Evolutionary conservation across 176 grass and related monocot genomes (phyloP).

Genomic region (Oryza glumipatula): DNA sequence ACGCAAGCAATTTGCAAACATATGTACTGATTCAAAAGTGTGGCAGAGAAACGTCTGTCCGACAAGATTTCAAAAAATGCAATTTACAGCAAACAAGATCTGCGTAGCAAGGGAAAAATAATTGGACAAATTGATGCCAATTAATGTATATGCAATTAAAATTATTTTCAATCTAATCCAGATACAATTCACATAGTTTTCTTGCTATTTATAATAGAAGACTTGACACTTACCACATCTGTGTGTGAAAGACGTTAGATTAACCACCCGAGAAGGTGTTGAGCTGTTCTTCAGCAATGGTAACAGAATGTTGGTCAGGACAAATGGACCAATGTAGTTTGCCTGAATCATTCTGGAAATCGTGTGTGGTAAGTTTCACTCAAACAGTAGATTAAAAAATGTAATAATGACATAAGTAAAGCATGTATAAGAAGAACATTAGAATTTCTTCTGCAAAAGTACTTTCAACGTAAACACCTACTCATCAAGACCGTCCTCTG

Average conservation of each 20-base stretch:
- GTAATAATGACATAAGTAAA: constrained; percentile 21
- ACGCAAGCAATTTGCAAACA: not conserved
- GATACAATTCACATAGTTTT: not conserved
- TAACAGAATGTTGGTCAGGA: constrained; percentile 71
- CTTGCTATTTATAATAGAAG: constrained; percentile 3
- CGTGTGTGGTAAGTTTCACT: constrained; percentile 9
- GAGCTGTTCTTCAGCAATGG: constrained; percentile 83
- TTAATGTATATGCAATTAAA: not conserved
- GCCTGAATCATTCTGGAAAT: constrained; percentile 80
- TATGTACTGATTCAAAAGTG: not conserved
- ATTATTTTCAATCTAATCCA: too few species aligned
- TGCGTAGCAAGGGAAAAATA: not conserved
- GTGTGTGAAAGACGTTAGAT: constrained; percentile 95
- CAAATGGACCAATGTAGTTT: constrained; percentile 90
- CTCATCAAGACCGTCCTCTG: constrained; percentile 74
- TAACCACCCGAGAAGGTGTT: constrained; percentile 70
- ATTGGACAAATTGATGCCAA: not conserved
- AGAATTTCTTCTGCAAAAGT: not conserved
- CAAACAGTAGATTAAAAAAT: constrained; percentile 17
- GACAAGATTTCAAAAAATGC: not conserved
- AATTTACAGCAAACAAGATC: not conserved
- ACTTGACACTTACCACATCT: constrained; percentile 68
- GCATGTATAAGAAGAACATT: not conserved
- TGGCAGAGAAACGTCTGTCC: not conserved
- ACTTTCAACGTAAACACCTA: constrained; percentile 51